Conservation (phyloP, 108 stramenopile species). For the Ochromonas danica region DNA sequence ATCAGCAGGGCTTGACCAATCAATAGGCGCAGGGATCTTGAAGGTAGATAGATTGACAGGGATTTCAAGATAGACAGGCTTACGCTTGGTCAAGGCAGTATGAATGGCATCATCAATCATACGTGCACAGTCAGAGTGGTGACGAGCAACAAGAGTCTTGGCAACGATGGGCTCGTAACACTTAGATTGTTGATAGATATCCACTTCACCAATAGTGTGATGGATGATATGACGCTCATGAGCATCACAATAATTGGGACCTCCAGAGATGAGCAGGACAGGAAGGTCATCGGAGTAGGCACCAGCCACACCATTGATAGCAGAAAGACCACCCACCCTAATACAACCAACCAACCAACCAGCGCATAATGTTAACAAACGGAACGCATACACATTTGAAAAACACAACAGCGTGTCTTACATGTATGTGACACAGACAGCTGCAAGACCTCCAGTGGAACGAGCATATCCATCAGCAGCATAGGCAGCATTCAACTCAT, state of each 20-base stretch:
- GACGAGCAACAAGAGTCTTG: slow-evolving; percentile 11
- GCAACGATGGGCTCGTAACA: slow-evolving; percentile 29
- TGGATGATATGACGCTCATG: slow-evolving; percentile 1
- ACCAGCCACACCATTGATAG: slow-evolving; percentile 37
- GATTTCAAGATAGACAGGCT: slow-evolving; percentile 36
- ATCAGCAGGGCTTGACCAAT: not conserved
- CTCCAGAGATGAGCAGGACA: slow-evolving; percentile 32
- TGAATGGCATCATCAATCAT: slow-evolving; percentile 34
- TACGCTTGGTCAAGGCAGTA: not conserved
- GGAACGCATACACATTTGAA: not conserved
- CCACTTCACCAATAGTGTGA: slow-evolving; percentile 32
- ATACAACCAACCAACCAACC: not conserved
- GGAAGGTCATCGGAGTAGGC: slow-evolving; percentile 38
- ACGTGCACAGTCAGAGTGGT: slow-evolving; percentile 12
- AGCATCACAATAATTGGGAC: slow-evolving; percentile 30
- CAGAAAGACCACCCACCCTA: slow-evolving; percentile 34
- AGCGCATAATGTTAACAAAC: no score
- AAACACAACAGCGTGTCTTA: not conserved
- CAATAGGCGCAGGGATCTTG: slow-evolving; percentile 1
- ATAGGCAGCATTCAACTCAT: slow-evolving; percentile 39
- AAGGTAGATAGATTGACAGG: slow-evolving; percentile 10
- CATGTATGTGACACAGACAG: slow-evolving; percentile 5
- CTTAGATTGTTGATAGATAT: slow-evolving; percentile 31
- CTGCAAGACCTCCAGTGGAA: not conserved
- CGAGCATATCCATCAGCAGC: slow-evolving; percentile 21